phyloP scores from a whole-genome alignment of 2,329 filamentous ascomycete genomes.

The Talaromyces albobiverticillius region DNA sequence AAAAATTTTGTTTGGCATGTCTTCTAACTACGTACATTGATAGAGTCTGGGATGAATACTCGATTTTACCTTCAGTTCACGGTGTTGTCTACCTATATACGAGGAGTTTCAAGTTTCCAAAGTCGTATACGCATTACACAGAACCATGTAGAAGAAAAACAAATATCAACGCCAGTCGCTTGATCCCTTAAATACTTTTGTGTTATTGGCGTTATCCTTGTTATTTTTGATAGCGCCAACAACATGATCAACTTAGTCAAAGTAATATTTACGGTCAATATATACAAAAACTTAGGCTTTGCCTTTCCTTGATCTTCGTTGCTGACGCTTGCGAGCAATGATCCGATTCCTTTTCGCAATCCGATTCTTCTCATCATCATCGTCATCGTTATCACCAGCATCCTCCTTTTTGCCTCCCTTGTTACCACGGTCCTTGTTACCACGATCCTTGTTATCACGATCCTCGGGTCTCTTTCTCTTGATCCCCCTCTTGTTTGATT shows the following conservation, averaged over 20 bases:
- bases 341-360: slow-evolving; percentile 68
- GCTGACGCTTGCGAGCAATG: slow-evolving; percentile 78
- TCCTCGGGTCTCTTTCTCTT: slow-evolving; percentile 30
- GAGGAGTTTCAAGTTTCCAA: not conserved
- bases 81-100: not conserved
- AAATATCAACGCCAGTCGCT: too few relatives aligned
- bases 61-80: too few relatives aligned
- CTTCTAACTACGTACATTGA: too few relatives aligned
- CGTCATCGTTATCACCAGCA: slow-evolving; percentile 29
- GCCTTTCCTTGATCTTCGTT: slow-evolving; percentile 64
- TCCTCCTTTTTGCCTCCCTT: slow-evolving; percentile 14
- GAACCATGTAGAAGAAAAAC: not conserved
- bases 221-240: not conserved
- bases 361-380: slow-evolving; percentile 39
- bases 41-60: too few relatives aligned
- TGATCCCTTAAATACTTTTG: not conserved
- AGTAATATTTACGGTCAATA: not conserved
- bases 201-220: too few relatives aligned
- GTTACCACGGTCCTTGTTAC: slow-evolving; percentile 10
- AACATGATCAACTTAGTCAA: not conserved
- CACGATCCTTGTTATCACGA: slow-evolving; percentile 11
- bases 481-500: slow-evolving; percentile 26
- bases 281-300: slow-evolving; percentile 21
- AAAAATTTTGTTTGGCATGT: not conserved
- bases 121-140: not conserved